Evolutionary conservation across 1,284 basidiomycete genomes (phyloP), one percentile per base, ranked within the genome.

Genomic region (Earliella scabrosa): DNA sequence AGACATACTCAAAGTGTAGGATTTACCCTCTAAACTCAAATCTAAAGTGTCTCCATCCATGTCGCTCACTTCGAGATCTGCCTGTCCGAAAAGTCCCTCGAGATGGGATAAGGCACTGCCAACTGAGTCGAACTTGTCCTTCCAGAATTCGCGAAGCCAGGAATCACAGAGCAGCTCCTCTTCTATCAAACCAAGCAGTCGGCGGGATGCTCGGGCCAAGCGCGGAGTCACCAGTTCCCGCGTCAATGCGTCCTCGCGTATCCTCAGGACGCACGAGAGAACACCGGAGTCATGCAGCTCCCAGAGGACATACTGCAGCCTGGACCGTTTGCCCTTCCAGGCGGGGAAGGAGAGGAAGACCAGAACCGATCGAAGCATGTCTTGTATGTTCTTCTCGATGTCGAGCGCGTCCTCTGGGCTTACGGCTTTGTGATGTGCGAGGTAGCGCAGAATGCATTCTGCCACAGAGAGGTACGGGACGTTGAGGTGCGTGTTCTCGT

Each of bases 281-380:
- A 50, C 41, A 13, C 27, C 48, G 13, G 56, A 53, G 31, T 43
- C 46, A 16, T 44, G 41, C 4, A 58, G 51, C 10, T 52, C 56
- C 56, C 56, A 53, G 2, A 58, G 36, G 29, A 53, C 51, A 31
- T 50, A 53, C 24, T 58, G 40, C 26, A 46, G 23, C 31, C 56
- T 52, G 3, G 46, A 41, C 10, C 29, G 35, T 32, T 48, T 58
- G 9, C 31, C 32, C 16, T 29, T 38, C 56, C 56, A 58, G 11
- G 20, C 48, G 2, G 48, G 48, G 38, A 50, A 50, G 11, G 38
- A 38, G n/a, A 41, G 16, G 48, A 39, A 45, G 24, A 31, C 27
- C 11, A 45, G 43, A n/a, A 45, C 43, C 11, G 27, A 8, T 13
- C 14, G 14, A 20, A 44, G 4, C 39, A 44, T 44, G 32, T 44